Base-by-base conservation (phyloP, 257 asterid species). In the Vinca minor region DNA sequence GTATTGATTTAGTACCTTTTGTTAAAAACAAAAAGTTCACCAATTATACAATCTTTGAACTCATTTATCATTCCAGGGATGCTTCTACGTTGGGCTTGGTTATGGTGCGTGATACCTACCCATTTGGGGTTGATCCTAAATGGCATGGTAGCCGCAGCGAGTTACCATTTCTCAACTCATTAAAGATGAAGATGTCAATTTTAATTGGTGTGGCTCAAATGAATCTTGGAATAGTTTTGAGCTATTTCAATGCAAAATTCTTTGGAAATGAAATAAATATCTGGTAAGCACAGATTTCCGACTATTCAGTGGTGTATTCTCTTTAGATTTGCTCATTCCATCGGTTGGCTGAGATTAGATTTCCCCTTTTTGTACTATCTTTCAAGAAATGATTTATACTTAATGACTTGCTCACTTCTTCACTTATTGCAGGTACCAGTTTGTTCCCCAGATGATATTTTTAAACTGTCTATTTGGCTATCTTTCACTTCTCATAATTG, bases 181-280 rank as follows among this genome's bases (percentile, higher is more conserved):
- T 84, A 82, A 84, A 84, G 79, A 81, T 84, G 90, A 84, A 84
- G 77, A 84, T 84, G 87, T 84, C 90, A 36, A 84, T 84, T 75
- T 71, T 84, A 64, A 74, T 84, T 65, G 90, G 90, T 23, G 81
- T 84, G 17, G 78, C 78, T 52, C 90, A 84, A 69, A 84, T 84
- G 90, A 84, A 84, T 71, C 87, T 84, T 20, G 90, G 90, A 73
- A 79, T 84, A 69, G 62, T 81, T 68, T 63, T 84, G 65, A 79
- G 90, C 77, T 81, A 84, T 65, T 81, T 65, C 71, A 84, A 84
- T 63, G 83, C 81, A 55, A 84, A 73, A 66, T 84, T 81, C 68
- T 84, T 84, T 23, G 49, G 61, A 55, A 84, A 77, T 63, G 75
- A 75, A 12, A 32, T 84, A 67, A 77, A 84, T 62, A 52, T 77